Conservation (phyloP, 495 filamentous ascomycete species). For the Neurospora hispaniola region DNA sequence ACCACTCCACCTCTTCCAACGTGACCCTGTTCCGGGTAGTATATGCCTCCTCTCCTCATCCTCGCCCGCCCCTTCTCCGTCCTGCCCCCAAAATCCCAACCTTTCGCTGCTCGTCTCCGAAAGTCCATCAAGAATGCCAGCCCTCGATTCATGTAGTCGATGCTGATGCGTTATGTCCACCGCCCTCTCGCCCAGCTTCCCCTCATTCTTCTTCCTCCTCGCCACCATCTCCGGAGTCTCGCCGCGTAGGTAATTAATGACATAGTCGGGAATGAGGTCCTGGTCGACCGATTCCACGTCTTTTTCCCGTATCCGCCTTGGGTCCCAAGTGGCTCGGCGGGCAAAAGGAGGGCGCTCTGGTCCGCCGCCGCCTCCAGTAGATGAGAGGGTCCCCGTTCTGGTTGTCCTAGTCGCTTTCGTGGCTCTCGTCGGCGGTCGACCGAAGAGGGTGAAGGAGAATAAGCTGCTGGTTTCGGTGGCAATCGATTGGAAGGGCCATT, state of each 20-base stretch:
- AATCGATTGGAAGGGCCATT: conserved; percentile 28
- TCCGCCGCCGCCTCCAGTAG: neutral
- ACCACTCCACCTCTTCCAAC: neutral
- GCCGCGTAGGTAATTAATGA: conserved; percentile 33
- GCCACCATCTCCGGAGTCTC: conserved; percentile 35
- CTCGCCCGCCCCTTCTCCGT: conserved; percentile 3
- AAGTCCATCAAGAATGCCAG: conserved; percentile 24
- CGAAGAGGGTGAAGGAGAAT: neutral
- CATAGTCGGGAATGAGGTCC: conserved; percentile 35
- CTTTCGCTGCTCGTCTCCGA: conserved; percentile 2
- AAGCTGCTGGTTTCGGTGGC: conserved; percentile 11
- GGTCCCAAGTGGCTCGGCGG: conserved; percentile 18
- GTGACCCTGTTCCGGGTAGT: neutral
- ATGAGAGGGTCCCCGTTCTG: neutral
- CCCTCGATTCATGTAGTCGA: conserved; percentile 20
- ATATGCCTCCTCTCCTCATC: conserved; percentile 9
- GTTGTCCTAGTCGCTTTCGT: conserved; percentile 7
- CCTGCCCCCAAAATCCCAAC: neutral
- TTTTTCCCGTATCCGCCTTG: conserved; percentile 4
- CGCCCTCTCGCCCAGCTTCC: conserved; percentile 22
- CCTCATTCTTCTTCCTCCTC: conserved; percentile 25
- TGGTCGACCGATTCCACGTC: conserved; percentile 20
- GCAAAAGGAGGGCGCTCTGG: neutral
- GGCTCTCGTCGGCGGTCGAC: neutral
- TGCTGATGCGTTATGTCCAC: conserved; percentile 20